Evolutionary conservation across 352 stramenopile species (phyloP).

Genomic region (Phytopythium chamaehyphon): DNA sequence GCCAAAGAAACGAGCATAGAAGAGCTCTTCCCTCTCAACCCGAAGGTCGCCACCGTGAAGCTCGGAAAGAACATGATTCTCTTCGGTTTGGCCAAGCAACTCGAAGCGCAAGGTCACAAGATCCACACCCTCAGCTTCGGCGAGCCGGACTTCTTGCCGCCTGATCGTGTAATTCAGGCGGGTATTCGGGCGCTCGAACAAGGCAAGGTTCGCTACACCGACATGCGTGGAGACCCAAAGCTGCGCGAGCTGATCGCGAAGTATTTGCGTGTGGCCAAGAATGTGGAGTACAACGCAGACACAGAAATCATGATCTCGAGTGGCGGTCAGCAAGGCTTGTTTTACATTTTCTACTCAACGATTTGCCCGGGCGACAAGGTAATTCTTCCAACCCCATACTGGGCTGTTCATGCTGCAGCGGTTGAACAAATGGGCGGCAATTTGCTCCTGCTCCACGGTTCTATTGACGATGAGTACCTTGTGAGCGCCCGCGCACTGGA

Average conservation of each 20-base stretch:
- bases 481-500: conserved; percentile 82
- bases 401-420: conserved; percentile 96
- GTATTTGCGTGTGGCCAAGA: conserved; percentile 88
- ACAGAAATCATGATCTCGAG: conserved; percentile 94
- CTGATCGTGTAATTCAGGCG: conserved; percentile 87
- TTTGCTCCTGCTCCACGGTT: conserved; percentile 88
- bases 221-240: conserved; percentile 86
- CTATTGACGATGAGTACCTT: conserved; percentile 87
- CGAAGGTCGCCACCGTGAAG: conserved; percentile 82
- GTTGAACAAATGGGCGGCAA: conserved; percentile 82
- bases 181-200: conserved; percentile 55
- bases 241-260: conserved; percentile 87
- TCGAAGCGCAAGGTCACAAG: conserved; percentile 89
- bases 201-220: conserved; percentile 93
- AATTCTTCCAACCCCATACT: conserved; percentile 95
- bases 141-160: conserved; percentile 94
- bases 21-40: conserved; percentile 58
- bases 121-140: conserved; percentile 93
- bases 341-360: conserved; percentile 88
- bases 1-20: not conserved
- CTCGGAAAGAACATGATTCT: conserved; percentile 91
- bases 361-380: conserved; percentile 91
- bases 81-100: conserved; percentile 92
- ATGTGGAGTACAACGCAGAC: conserved; percentile 76
- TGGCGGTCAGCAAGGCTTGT: conserved; percentile 95